phyloP scores from a whole-genome alignment of 495 filamentous ascomycete species.

The Neurospora africana region DNA sequence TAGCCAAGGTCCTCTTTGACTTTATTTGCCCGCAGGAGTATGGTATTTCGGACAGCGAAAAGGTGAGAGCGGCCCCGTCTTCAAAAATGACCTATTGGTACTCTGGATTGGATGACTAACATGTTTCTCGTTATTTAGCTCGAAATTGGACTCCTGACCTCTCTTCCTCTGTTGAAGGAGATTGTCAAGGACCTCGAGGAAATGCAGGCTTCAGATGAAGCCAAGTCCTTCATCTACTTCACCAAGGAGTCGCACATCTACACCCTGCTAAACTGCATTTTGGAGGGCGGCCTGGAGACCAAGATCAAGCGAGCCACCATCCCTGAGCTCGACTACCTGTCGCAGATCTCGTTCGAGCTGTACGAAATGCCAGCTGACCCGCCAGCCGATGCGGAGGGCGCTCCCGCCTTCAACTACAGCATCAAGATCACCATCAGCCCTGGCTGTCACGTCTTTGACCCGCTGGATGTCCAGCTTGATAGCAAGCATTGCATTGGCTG shows the following conservation, averaged over 20 bases:
- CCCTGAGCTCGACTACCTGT: conserved; percentile 95
- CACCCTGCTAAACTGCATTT: conserved; percentile 92
- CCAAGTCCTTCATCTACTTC: conserved; percentile 96
- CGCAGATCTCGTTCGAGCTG: conserved; percentile 92
- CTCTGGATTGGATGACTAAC: conserved; percentile 2
- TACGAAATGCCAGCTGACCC: conserved; percentile 82
- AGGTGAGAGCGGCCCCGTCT: conserved; percentile 28
- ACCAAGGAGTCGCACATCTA: conserved; percentile 99
- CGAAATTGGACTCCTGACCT: conserved; percentile 91
- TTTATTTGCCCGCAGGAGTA: conserved; percentile 98
- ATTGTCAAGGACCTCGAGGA: conserved; percentile 96
- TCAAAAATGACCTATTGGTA: conserved; percentile 1
- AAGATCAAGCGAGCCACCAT: conserved; percentile 85
- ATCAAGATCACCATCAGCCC: conserved; percentile 94
- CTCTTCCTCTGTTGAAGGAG: conserved; percentile 83
- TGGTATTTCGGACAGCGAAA: conserved; percentile 85
- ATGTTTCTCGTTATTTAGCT: conserved; percentile 32
- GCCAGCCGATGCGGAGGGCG: conserved; percentile 29
- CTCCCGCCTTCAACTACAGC: conserved; percentile 68
- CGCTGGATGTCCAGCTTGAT: conserved; percentile 89
- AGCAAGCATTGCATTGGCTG: conserved; percentile 90
- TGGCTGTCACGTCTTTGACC: conserved; percentile 91
- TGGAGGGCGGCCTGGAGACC: conserved; percentile 90
- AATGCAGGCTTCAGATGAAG: conserved; percentile 84
- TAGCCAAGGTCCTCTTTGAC: conserved; percentile 92